phyloP scores from a whole-genome alignment of 257 asterid species.

The Apocynum venetum region DNA sequence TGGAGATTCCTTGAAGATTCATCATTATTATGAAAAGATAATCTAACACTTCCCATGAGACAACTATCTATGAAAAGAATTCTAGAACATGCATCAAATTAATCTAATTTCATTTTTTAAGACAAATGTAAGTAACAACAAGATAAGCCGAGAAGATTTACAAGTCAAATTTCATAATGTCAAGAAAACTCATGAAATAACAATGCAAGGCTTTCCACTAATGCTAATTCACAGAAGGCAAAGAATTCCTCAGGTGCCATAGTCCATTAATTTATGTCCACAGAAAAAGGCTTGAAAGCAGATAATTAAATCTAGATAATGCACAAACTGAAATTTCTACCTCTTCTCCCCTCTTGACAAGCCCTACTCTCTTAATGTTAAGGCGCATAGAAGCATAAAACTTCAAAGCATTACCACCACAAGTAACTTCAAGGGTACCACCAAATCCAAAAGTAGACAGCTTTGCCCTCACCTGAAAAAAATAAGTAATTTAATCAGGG shows the following conservation, averaged over 20 bases:
- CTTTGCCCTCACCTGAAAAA: slow-evolving; percentile 72
- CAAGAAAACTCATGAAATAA: neutral
- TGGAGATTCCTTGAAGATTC: neutral
- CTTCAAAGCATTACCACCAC: slow-evolving; percentile 98
- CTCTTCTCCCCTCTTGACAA: slow-evolving; percentile 90
- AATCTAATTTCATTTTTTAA: neutral
- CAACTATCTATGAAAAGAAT: neutral
- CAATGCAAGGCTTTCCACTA: neutral
- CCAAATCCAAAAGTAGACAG: slow-evolving; percentile 79
- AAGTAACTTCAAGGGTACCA: slow-evolving; percentile 91
- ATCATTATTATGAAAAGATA: neutral
- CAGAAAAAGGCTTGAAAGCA: neutral
- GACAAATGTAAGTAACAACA: neutral
- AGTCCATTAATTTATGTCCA: neutral
- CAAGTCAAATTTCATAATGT: neutral
- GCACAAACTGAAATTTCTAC: slow-evolving; percentile 31
- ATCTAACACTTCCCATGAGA: neutral
- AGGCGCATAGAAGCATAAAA: slow-evolving; percentile 95
- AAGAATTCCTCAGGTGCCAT: neutral
- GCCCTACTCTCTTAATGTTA: slow-evolving; percentile 73
- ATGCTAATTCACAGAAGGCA: neutral
- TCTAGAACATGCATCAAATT: neutral
- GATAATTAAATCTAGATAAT: slow-evolving; percentile 6
- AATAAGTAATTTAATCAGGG: slow-evolving; percentile 15
- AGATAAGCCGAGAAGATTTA: neutral